These are phyloP conservation scores for Hanseniaspora valbyensis DNA, from an alignment of 805 yeast species.

Conservation along the genomic window DNA sequence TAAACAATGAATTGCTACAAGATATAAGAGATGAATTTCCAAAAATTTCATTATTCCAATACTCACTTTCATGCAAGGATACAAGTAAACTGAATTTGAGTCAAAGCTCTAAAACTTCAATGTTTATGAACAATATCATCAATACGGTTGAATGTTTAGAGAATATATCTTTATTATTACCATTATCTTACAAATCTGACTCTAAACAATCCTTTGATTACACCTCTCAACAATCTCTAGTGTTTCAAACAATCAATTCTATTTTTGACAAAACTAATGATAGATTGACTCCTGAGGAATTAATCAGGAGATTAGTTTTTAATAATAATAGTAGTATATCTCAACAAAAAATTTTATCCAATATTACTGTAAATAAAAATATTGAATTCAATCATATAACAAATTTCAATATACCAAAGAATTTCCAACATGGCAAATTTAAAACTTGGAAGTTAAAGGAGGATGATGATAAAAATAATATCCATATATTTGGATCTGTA, in stretches of 20 bases:
- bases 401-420: conserved; percentile 8
- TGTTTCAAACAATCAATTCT: conserved; percentile 14
- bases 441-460: conserved; percentile 14
- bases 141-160: conserved; percentile 38
- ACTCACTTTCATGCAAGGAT: conserved; percentile 30
- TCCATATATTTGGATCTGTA: conserved; percentile 6
- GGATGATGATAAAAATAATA: background rate
- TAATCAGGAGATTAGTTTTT: conserved; percentile 1
- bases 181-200: conserved; percentile 30
- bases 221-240: conserved; percentile 1
- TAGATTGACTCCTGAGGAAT: conserved; percentile 6
- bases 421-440: conserved; percentile 9
- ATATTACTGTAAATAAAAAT: background rate
- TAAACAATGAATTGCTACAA: conserved; percentile 41
- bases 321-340: conserved; percentile 5
- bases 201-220: background rate
- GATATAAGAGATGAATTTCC: conserved; percentile 59
- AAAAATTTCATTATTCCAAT: conserved; percentile 33
- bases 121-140: conserved; percentile 34
- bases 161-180: conserved; percentile 45
- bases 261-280: conserved; percentile 8
- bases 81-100: conserved; percentile 20
- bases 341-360: conserved; percentile 12
- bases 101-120: conserved; percentile 14
- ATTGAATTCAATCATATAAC: conserved; percentile 4